Evolutionary conservation across 2,329 filamentous ascomycete genomes (phyloP), one percentile per base, ranked within the genome.

Genomic region (Ophiocordyceps camponoti-floridani): DNA sequence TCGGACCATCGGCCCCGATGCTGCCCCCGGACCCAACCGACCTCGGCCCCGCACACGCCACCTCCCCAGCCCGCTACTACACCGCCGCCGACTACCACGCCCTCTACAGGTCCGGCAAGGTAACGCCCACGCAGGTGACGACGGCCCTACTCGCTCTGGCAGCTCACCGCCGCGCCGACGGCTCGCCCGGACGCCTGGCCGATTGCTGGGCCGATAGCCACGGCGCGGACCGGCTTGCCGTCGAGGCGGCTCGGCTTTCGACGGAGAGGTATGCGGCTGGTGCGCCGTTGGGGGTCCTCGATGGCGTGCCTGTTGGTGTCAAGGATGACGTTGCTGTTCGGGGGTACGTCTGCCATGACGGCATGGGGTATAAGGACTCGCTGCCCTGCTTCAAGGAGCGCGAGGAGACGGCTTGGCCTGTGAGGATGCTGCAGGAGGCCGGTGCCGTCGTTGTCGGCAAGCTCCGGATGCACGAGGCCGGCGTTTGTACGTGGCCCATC

Each of bases 281-380:
- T 0, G 70, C 70, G 48, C 70, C 78, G 0, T 59, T 86, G 14
- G 71, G 84, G 12, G 64, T 84, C 5, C 65, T 94, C 8, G 87
- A 94, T 54, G 87, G 87, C 12, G 76, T 94, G 1, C 87, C 86
- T 0, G 73, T 93, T 43, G 82, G 80, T 0, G 75, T 91, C 53
- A 94, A 94, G 62, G 86, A 93, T 55, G 85, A 94, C 54, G 70
- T 80, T 14, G 70, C 81, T 50, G 66, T 87, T 30, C 69, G 75
- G 50, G 84, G 82, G 13, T 88, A 86, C 56, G 70, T 74, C 43
- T 75, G 71, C 49, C 80, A 76, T 44, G 62, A 73, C 42, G 85
- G 82, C 19, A 78, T 80, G 53, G 70, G 64, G 48, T 66, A 78
- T 41, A 69, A 81, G 50, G 70, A 73, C 46, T 72, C 66, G 2